Evolutionary conservation across 371 early-diverging fungal species (phyloP), one percentile per base, ranked within the genome.

Genomic region (Mucor irregularis): DNA sequence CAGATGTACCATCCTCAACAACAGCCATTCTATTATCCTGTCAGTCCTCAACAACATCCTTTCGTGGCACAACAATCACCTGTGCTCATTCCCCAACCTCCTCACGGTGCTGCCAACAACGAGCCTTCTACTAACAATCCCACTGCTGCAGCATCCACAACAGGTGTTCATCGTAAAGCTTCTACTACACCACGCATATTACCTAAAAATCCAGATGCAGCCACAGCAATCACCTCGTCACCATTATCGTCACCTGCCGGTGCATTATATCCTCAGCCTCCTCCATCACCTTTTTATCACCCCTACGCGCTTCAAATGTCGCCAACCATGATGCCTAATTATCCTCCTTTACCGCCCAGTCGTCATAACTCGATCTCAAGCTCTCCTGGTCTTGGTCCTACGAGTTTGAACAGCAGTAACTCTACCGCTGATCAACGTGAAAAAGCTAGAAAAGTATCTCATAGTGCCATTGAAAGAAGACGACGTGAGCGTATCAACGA

Each of bases 401-500:
- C 30, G n/a, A n/a, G n/a, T n/a, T n/a, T n/a, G n/a, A n/a, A n/a
- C n/a, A n/a, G n/a, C n/a, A n/a, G n/a, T n/a, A n/a, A n/a, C 5
- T 59, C 56, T 4, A 66, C 77, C 9, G 77, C 74, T 17, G 75
- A 78, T 47, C 65, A 73, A 48, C 62, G 81, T 11, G 86, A 84
- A 44, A 63, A 80, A 46, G 78, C 81, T 30, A 78, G 89, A 53
- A 88, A 87, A 48, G 78, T 84, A 10, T 88, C 90, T 0, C 91
- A 91, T 52, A 86, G 88, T n/a, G 89, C 90, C 9, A 89, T 91
- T 35, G 91, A 91, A 56, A 70, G 88, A 17, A 75, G 89, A 9
- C 81, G 91, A 38, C 83, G 91, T 19, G 90, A 91, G 46, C 81
- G 86, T 13, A 89, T 89, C 68, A 89, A 91, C 59, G 89, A 88